Conservation (phyloP, 257 asterid genomes). For the Primulina eburnea region DNA sequence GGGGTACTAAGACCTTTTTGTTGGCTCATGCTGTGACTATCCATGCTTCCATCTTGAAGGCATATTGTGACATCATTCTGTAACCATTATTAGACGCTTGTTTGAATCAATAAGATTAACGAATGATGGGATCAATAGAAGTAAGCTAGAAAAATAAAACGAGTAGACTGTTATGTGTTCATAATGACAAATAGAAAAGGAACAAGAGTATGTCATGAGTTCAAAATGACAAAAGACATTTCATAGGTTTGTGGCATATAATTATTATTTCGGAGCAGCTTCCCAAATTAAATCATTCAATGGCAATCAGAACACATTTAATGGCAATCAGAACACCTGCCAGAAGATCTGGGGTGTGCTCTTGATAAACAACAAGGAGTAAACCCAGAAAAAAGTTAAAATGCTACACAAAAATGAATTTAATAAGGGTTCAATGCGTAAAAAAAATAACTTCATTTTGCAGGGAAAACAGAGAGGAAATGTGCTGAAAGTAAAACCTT, state of each 20-base stretch:
- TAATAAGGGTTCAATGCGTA: slow-evolving; percentile 3
- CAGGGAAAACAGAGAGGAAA: slow-evolving; percentile 10
- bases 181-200: not conserved
- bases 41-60: slow-evolving; percentile 46
- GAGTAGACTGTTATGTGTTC: not conserved
- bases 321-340: not conserved
- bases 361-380: not conserved
- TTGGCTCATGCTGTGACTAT: slow-evolving; percentile 36
- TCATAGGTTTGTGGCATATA: not conserved
- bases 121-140: slow-evolving; percentile 2
- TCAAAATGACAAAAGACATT: not conserved
- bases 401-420: not conserved
- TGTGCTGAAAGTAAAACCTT: not conserved
- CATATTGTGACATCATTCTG: slow-evolving; percentile 45
- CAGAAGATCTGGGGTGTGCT: not conserved
- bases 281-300: not conserved
- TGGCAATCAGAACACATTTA: not conserved
- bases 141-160: slow-evolving; percentile 8
- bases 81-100: slow-evolving; percentile 23
- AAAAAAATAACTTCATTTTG: not conserved
- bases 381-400: not conserved
- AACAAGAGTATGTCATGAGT: not conserved
- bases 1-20: slow-evolving; percentile 81
- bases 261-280: not conserved
- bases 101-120: slow-evolving; percentile 22